Conservation (phyloP, 108 stramenopile genomes). For the Pseudonitzschia delicatissima region DNA sequence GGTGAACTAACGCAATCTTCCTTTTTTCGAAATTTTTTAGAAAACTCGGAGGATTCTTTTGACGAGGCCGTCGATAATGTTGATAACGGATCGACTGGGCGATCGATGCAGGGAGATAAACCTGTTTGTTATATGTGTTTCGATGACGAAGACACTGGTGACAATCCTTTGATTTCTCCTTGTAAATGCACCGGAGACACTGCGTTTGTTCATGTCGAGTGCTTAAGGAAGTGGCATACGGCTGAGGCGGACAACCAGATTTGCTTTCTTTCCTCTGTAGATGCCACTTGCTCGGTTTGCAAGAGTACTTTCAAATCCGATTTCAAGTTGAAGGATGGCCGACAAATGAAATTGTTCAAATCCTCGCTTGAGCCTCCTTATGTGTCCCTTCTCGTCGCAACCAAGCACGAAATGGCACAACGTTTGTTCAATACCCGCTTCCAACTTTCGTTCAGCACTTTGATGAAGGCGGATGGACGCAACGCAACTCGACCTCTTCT, state of each 20-base stretch:
- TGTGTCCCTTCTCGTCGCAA: conserved; percentile 92
- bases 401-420: conserved; percentile 94
- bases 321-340: conserved; percentile 90
- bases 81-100: conserved; percentile 12
- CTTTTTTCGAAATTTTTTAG: conserved; percentile 23
- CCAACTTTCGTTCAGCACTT: conserved; percentile 91
- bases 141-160: conserved; percentile 85
- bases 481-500: conserved; percentile 86
- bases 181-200: conserved; percentile 89
- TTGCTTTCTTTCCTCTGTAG: conserved; percentile 92
- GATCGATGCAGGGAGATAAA: conserved; percentile 51
- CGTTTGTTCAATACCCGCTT: conserved; percentile 95
- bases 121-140: conserved; percentile 98
- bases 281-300: conserved; percentile 95
- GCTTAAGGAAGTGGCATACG: conserved; percentile 91
- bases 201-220: conserved; percentile 85
- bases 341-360: conserved; percentile 88
- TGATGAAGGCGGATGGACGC: conserved; percentile 87
- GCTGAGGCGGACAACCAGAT: conserved; percentile 90
- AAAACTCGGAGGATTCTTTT: conserved; percentile 83
- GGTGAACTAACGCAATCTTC: neutral
- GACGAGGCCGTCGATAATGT: conserved; percentile 31
- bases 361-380: conserved; percentile 93
- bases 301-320: conserved; percentile 95
- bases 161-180: conserved; percentile 83